Base-by-base conservation (phyloP, 331 rosid species). In the Acacia concinna region DNA sequence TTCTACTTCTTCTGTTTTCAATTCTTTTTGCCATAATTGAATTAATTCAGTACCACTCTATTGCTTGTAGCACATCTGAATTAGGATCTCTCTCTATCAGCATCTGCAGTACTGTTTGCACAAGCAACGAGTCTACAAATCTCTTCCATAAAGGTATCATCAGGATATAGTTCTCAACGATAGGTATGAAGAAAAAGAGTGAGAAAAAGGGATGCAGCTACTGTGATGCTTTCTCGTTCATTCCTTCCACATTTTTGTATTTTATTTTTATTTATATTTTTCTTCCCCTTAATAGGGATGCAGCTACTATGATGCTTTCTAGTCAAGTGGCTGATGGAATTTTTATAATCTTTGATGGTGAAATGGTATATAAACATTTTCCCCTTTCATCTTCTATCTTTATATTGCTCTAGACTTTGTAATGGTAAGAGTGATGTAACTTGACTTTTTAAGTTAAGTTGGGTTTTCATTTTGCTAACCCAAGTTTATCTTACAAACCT, bases 321-420 rank as follows among this genome's bases (percentile, higher is more conserved):
- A 97, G 99, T 91, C 99, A 93, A 82, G 84, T 95, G 74, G 99
- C 97, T 75, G 97, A 95, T 86, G 99, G 89, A 80, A 88, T 92
- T 54, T 89, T 91, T 54, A 91, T 96, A 63, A 70, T 95, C 83
- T 90, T 91, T 86, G 82, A 89, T 52, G 99, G 99, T 38, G 99
- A 93, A 91, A 92, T 95, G 99, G 99, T 93, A 88, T 49, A 28
- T 25, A 71, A 76, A 56, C 83, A 34, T 38, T 37, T 44, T 66
- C 20, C 15, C 80, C 31, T 49, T 49, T n/a, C n/a, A n/a, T 25
- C 65, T 63, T 14, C 23, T 30, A 32, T 34, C 73, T 44, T 14
- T 49, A 31, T 43, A 68, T 57, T 21, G 27, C 8, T 63, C 73
- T 63, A 63, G 54, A 81, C 17, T 21, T 37, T 46, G 68, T 37